A percentile compares a stretch with the other conserved stretches of the same genome.
phyloP scores from a whole-genome alignment of 805 yeast species.

The Teunomyces aglyptinius region DNA sequence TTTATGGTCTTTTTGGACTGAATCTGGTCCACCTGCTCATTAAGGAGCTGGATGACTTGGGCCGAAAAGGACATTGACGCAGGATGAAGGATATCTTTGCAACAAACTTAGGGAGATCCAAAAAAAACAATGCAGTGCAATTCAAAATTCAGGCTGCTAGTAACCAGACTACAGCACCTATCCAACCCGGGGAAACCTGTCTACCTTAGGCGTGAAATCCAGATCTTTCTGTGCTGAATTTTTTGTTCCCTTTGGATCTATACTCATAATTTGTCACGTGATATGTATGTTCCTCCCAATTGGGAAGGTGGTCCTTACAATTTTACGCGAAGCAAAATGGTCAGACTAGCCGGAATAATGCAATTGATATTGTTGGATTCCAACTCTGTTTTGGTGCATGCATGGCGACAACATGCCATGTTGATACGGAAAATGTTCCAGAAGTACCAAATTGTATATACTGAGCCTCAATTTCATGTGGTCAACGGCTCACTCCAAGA shows the following conservation, averaged over 20 bases:
- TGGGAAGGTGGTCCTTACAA: too few relatives aligned
- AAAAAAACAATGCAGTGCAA: background rate
- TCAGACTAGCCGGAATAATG: too few relatives aligned
- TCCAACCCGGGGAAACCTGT: conserved; percentile 2
- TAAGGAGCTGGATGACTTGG: conserved; percentile 9
- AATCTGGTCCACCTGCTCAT: conserved; percentile 14
- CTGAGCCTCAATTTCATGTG: background rate
- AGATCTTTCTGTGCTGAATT: background rate
- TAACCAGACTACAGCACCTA: conserved; percentile 3
- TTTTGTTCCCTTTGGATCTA: background rate
- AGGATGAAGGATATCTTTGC: background rate
- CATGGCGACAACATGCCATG: background rate
- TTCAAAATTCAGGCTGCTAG: background rate
- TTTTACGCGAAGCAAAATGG: too few relatives aligned
- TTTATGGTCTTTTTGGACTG: conserved; percentile 13
- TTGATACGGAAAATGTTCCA: background rate
- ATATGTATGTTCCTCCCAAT: background rate
- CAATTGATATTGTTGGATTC: conserved; percentile 2
- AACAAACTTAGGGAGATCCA: background rate
- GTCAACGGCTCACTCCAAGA: background rate
- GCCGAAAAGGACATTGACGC: conserved; percentile 1
- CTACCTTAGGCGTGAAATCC: background rate
- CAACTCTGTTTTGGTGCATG: background rate
- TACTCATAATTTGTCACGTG: background rate
- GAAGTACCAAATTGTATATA: background rate